Percentiles rank a stretch among this genome's conserved stretches.
These are phyloP conservation scores for Suillus variegatus DNA, from an alignment of 768 basidiomycete genomes.

Conservation along the genomic window DNA sequence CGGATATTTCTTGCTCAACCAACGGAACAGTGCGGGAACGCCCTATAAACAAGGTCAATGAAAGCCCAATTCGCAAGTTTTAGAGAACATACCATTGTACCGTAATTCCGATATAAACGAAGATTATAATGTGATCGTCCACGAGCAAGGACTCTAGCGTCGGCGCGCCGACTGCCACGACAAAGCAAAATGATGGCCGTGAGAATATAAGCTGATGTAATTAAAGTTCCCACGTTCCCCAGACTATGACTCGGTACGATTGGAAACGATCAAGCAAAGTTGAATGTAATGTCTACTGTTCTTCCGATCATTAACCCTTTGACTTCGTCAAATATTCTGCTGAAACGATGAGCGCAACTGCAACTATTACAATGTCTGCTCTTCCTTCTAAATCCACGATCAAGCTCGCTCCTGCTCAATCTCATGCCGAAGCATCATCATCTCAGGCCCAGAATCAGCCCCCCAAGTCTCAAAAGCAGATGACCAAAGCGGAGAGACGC, in stretches of 20 bases:
- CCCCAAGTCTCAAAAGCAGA: conserved; percentile 60
- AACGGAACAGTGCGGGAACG: conserved; percentile 97
- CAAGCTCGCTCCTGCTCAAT: conserved; percentile 1
- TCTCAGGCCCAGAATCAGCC: conserved; percentile 14
- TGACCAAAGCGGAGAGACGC: conserved; percentile 80
- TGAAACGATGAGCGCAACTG: conserved; percentile 6
- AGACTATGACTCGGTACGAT: conserved; percentile 10
- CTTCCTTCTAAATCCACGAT: conserved; percentile 2
- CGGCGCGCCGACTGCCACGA: background rate
- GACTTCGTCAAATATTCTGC: background rate
- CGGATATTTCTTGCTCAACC: conserved; percentile 98
- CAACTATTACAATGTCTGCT: conserved; percentile 8
- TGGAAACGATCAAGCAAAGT: background rate
- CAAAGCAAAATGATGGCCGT: background rate
- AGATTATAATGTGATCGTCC: background rate
- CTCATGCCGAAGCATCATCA: conserved; percentile 7
- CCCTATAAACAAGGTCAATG: conserved; percentile 53
- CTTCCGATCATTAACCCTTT: background rate
- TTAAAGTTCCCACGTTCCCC: conserved; percentile 8
- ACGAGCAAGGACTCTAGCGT: background rate
- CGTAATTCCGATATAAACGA: background rate
- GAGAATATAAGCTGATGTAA: conserved; percentile 4
- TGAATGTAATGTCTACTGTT: background rate
- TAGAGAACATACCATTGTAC: background rate
- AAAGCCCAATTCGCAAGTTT: background rate